Evolutionary conservation across 2,329 filamentous ascomycete species (phyloP).

Genomic region (Aspergillus hiratsukae): DNA sequence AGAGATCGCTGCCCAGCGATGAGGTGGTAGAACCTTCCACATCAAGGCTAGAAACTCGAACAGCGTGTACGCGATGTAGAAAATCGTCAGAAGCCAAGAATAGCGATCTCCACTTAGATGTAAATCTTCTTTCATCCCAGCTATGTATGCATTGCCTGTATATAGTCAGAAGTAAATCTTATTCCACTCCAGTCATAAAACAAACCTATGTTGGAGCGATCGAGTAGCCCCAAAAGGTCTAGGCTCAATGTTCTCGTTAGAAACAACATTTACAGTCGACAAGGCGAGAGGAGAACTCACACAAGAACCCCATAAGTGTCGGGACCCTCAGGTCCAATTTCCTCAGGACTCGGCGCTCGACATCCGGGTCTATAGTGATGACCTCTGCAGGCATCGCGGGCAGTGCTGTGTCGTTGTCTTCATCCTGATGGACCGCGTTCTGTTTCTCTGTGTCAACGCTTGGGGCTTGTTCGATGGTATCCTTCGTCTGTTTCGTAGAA

Average conservation of each 20-base stretch:
- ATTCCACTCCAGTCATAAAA: conserved; percentile 4
- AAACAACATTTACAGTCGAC: conserved; percentile 1
- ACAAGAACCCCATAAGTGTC: conserved; percentile 35
- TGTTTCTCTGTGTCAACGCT: conserved; percentile 26
- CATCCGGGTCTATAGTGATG: conserved; percentile 27
- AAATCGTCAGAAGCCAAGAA: conserved; percentile 50
- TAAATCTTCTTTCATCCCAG: conserved; percentile 50
- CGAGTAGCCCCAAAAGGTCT: conserved; percentile 47
- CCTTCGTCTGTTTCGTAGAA: conserved; percentile 5
- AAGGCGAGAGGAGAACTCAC: conserved; percentile 22
- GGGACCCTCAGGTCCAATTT: conserved; percentile 36
- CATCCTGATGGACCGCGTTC: conserved; percentile 18
- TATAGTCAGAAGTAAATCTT: not conserved
- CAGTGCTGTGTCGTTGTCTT: conserved; percentile 10
- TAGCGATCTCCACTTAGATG: conserved; percentile 45
- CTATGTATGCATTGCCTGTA: conserved; percentile 47
- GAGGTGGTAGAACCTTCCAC: conserved; percentile 43
- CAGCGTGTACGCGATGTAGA: conserved; percentile 48
- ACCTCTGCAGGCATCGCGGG: conserved; percentile 12
- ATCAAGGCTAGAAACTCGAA: conserved; percentile 41
- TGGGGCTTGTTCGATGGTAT: conserved; percentile 19
- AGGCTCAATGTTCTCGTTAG: not conserved
- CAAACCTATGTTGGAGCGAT: conserved; percentile 49
- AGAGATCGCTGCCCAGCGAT: conserved; percentile 41
- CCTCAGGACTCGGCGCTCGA: conserved; percentile 33